Evolutionary conservation across 2,329 filamentous ascomycete genomes (phyloP).

Genomic region (Pseudogymnoascus sp.): DNA sequence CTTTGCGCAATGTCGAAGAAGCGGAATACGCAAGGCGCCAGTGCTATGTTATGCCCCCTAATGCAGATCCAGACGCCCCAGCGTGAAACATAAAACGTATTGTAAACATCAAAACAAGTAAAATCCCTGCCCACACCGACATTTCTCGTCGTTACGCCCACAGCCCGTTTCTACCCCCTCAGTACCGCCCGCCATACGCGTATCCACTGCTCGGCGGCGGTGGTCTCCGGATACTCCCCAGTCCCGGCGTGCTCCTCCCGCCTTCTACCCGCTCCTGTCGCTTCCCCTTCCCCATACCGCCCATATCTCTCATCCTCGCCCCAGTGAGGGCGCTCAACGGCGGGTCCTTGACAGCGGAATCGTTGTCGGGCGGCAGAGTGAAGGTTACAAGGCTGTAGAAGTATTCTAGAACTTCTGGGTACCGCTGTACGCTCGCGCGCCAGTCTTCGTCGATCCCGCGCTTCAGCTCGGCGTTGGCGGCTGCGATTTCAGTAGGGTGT

Average conservation of each 20-base stretch:
- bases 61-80: background rate
- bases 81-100: background rate
- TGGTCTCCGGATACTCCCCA: background rate
- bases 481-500: conserved; percentile 54
- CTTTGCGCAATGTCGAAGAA: background rate
- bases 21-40: background rate
- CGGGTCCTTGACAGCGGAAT: conserved; percentile 51
- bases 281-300: conserved; percentile 20
- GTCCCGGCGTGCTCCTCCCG: conserved; percentile 15
- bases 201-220: background rate
- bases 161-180: background rate
- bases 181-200: background rate
- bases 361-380: conserved; percentile 55
- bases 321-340: conserved; percentile 39
- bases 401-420: conserved; percentile 76
- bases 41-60: background rate
- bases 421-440: conserved; percentile 65
- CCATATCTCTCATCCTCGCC: conserved; percentile 17
- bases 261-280: conserved; percentile 17
- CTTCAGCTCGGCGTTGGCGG: conserved; percentile 60
- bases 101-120: conserved; percentile 4
- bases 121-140: background rate
- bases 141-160: background rate
- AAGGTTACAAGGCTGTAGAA: conserved; percentile 66
- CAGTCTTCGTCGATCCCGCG: conserved; percentile 73